These are phyloP conservation scores for Elongisporangium undulatum DNA, from an alignment of 352 stramenopile genomes.

Conservation along the genomic window DNA sequence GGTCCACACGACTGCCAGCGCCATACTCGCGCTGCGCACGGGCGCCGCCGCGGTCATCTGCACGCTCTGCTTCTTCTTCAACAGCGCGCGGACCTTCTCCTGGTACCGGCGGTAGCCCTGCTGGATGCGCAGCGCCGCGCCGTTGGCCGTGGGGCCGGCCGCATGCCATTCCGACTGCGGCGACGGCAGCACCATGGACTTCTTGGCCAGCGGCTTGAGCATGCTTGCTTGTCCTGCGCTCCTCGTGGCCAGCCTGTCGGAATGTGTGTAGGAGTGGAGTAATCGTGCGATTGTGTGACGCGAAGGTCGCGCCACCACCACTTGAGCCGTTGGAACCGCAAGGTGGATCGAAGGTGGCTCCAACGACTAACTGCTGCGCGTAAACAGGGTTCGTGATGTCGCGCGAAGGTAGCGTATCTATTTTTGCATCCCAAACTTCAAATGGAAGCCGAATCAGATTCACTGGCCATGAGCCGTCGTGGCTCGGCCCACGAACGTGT, in stretches of 20 bases:
- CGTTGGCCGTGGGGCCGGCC: conserved; percentile 17
- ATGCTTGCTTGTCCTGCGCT: conserved; percentile 8
- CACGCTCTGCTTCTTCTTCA: conserved; percentile 42
- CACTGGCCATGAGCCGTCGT: background rate
- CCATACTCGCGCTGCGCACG: conserved; percentile 35
- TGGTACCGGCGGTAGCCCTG: conserved; percentile 73
- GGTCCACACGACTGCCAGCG: conserved; percentile 47
- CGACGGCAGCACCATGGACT: conserved; percentile 29
- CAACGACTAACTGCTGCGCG: too few species aligned
- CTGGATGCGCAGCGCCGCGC: conserved; percentile 57
- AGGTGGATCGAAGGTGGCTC: background rate
- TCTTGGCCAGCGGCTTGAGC: conserved; percentile 45
- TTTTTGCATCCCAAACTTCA: background rate
- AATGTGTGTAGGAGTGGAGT: background rate
- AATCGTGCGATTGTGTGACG: background rate
- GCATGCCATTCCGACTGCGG: conserved; percentile 6
- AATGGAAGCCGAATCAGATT: background rate
- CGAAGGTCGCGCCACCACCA: background rate
- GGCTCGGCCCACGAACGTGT: conserved; percentile 51
- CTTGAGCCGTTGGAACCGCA: background rate
- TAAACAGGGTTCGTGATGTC: background rate
- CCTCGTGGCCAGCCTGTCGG: background rate
- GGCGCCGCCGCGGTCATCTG: conserved; percentile 15
- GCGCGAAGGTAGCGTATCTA: background rate
- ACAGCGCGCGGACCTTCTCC: conserved; percentile 49